Conservation (phyloP, 805 yeast genomes). For the Babjeviella inositovora region DNA sequence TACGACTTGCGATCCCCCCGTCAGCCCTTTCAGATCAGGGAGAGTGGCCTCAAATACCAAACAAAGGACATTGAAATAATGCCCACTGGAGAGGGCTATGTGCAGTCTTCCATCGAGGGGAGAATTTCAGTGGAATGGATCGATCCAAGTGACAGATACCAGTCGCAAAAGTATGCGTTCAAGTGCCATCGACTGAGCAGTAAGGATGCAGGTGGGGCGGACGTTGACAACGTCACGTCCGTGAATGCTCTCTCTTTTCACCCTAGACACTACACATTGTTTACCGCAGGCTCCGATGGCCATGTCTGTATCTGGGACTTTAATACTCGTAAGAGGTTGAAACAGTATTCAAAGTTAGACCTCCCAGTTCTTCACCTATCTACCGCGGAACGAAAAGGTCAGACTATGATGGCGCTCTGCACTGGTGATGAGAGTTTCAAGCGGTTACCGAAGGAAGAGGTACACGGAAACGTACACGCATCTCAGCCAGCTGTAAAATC, state of each 20-base stretch:
- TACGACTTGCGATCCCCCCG: conserved; percentile 34
- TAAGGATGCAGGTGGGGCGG: conserved; percentile 10
- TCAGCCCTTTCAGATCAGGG: conserved; percentile 31
- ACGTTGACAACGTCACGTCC: conserved; percentile 34
- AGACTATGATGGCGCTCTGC: conserved; percentile 20
- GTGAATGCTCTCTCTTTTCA: conserved; percentile 31
- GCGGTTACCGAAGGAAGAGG: no score
- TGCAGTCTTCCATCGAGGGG: conserved; percentile 67
- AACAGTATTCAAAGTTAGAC: conserved; percentile 5
- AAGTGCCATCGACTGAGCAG: conserved; percentile 53
- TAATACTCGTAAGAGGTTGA: conserved; percentile 9
- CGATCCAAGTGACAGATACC: conserved; percentile 24
- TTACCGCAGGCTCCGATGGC: conserved; percentile 38
- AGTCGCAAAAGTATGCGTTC: conserved; percentile 50
- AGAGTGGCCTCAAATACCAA: conserved; percentile 54
- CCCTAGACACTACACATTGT: conserved; percentile 16
- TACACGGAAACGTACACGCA: no score
- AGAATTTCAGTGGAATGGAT: conserved; percentile 62
- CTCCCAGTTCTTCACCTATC: conserved; percentile 10
- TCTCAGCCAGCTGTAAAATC: no score
- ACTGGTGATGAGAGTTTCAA: conserved; percentile 33
- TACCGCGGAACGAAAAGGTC: conserved; percentile 8
- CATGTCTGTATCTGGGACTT: conserved; percentile 32
- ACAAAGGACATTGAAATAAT: conserved; percentile 37
- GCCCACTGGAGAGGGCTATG: conserved; percentile 43